A percentile compares a stretch with the other conserved stretches of the same genome.
Evolutionary conservation across 768 basidiomycete species (phyloP).

Genomic region (Russula griseocarnosa): DNA sequence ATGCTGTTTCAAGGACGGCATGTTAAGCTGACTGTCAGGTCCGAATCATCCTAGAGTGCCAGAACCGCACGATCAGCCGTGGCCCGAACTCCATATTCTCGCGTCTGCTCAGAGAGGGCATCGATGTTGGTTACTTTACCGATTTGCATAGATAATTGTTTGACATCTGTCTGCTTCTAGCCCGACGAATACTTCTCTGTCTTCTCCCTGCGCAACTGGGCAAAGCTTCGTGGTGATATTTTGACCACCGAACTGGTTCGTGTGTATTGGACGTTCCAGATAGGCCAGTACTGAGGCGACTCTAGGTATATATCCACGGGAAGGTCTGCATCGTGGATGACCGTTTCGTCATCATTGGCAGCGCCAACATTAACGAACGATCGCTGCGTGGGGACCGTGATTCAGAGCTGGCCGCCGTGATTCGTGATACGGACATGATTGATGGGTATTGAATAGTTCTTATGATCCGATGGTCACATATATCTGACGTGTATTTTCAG

Average conservation of each 20-base stretch:
- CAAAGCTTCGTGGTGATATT: constrained; percentile 75
- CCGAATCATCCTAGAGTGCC: constrained; percentile 93
- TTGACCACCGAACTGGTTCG: constrained; percentile 84
- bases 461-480: too few species aligned
- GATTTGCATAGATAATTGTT: constrained; percentile 12
- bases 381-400: constrained; percentile 95
- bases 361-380: constrained; percentile 97
- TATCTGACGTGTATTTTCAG: constrained; percentile 39
- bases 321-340: constrained; percentile 92
- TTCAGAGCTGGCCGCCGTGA: constrained; percentile 89
- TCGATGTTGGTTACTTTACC: constrained; percentile 57
- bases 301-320: constrained; percentile 82
- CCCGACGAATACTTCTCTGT: constrained; percentile 90
- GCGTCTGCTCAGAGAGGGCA: constrained; percentile 77
- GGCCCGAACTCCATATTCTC: constrained; percentile 91
- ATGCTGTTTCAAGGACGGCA: not conserved
- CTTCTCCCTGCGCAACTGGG: constrained; percentile 92
- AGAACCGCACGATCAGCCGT: constrained; percentile 82
- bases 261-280: not conserved
- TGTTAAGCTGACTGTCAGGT: constrained; percentile 47
- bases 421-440: constrained; percentile 96
- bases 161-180: constrained; percentile 39
- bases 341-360: constrained; percentile 88
- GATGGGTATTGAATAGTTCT: constrained; percentile 52
- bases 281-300: constrained; percentile 20